Conservation (phyloP, 805 yeast species). For the Candida xiaguanensis region DNA sequence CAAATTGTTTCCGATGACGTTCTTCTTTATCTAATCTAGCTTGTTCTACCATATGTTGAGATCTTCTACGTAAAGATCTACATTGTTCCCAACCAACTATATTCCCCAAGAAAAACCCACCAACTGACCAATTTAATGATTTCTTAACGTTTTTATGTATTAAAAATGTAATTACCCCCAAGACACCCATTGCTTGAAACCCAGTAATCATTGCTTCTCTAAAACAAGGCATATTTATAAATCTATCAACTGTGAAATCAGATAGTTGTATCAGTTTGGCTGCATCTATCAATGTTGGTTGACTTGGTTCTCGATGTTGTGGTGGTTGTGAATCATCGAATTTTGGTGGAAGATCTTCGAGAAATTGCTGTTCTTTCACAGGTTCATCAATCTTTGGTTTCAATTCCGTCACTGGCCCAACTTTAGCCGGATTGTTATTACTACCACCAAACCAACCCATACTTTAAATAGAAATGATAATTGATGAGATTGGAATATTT, state of each 20-base stretch:
- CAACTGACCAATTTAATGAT: slow-evolving; percentile 79
- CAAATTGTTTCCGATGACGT: slow-evolving; percentile 29
- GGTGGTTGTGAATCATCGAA: slow-evolving; percentile 31
- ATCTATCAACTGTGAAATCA: slow-evolving; percentile 50
- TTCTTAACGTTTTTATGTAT: slow-evolving; percentile 59
- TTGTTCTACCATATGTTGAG: slow-evolving; percentile 60
- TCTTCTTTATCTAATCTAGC: slow-evolving; percentile 54
- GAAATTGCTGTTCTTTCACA: slow-evolving; percentile 19
- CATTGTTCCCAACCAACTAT: slow-evolving; percentile 94
- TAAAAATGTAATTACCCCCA: slow-evolving; percentile 62
- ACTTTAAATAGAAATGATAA: background rate
- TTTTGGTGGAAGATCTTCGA: slow-evolving; percentile 54
- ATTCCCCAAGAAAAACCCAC: slow-evolving; percentile 76
- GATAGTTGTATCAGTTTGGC: slow-evolving; percentile 38
- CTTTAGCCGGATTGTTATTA: slow-evolving; percentile 25
- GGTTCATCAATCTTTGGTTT: slow-evolving; percentile 2
- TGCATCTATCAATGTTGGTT: slow-evolving; percentile 30
- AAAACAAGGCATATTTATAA: slow-evolving; percentile 69
- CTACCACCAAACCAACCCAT: slow-evolving; percentile 44
- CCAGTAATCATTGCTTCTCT: slow-evolving; percentile 78
- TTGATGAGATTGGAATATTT: background rate
- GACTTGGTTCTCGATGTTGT: slow-evolving; percentile 2
- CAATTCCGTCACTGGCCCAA: slow-evolving; percentile 32
- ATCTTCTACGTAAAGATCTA: slow-evolving; percentile 62
- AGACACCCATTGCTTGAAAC: slow-evolving; percentile 65